Evolutionary conservation across 495 filamentous ascomycete genomes (phyloP).

Genomic region (Hypomontagnella submonticulosa): DNA sequence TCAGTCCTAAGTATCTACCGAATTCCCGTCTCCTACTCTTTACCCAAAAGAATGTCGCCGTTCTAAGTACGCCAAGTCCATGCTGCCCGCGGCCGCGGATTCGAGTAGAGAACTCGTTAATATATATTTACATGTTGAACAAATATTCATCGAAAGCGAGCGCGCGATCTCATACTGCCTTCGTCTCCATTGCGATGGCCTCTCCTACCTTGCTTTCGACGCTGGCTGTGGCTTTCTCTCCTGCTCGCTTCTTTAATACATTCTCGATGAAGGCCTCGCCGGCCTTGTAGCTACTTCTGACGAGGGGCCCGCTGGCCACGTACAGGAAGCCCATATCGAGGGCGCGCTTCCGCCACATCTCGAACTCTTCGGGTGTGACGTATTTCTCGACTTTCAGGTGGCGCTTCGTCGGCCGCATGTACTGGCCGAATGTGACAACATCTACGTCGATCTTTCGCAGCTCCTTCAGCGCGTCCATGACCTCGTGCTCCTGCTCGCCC

Average conservation of each 20-base stretch:
- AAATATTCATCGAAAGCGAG: neutral
- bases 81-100: too few relatives aligned
- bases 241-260: slow-evolving; percentile 86
- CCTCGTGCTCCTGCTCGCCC: slow-evolving; percentile 90
- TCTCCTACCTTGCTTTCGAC: slow-evolving; percentile 36
- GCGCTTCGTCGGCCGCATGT: slow-evolving; percentile 98
- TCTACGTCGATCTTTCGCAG: slow-evolving; percentile 84
- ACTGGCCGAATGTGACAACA: slow-evolving; percentile 97
- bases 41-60: too few relatives aligned
- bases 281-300: slow-evolving; percentile 95
- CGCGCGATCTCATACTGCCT: slow-evolving; percentile 6
- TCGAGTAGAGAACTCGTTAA: too few relatives aligned
- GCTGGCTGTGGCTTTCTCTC: slow-evolving; percentile 47
- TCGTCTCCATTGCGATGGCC: slow-evolving; percentile 38
- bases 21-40: too few relatives aligned
- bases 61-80: too few relatives aligned
- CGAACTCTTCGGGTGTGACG: slow-evolving; percentile 88
- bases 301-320: slow-evolving; percentile 91
- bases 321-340: slow-evolving; percentile 97
- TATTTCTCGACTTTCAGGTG: slow-evolving; percentile 97
- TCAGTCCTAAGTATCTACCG: too few relatives aligned
- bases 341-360: slow-evolving; percentile 88
- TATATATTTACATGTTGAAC: slow-evolving; percentile 1
- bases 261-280: slow-evolving; percentile 99
- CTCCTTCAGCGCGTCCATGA: slow-evolving; percentile 82